These are phyloP conservation scores for Naganishia kalamii DNA, from an alignment of 768 basidiomycete species.

Conservation along the genomic window DNA sequence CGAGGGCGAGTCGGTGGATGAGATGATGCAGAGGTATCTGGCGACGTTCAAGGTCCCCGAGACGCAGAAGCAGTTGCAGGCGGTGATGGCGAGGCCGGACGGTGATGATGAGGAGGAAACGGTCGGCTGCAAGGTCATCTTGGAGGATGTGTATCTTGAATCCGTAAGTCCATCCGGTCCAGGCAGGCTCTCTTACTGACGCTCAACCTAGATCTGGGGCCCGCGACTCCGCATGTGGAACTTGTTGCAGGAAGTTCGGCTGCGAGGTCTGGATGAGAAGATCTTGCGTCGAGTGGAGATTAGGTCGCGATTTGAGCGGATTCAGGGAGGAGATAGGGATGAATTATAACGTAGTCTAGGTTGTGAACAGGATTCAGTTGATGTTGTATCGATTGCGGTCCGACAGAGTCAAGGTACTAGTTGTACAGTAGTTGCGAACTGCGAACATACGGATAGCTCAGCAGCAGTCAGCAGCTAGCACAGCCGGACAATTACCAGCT, in stretches of 20 bases:
- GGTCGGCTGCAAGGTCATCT: constrained; percentile 1
- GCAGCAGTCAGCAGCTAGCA: no score
- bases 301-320: constrained; percentile 7
- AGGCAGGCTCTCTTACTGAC: background rate
- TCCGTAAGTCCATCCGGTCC: constrained; percentile 1
- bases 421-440: no score
- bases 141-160: constrained; percentile 20
- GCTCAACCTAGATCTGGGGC: constrained; percentile 11
- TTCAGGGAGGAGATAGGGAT: constrained; percentile 19
- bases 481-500: no score
- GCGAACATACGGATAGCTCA: no score
- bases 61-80: background rate
- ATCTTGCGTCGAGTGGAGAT: background rate
- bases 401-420: no score
- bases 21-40: constrained; percentile 6
- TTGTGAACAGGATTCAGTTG: no score
- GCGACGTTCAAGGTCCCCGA: background rate
- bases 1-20: background rate
- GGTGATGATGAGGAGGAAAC: background rate
- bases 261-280: background rate
- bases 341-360: background rate
- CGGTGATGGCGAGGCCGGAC: background rate
- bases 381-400: no score
- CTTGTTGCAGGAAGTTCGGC: background rate
- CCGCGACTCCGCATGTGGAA: constrained; percentile 7